These are phyloP conservation scores for Ziziphus jujuba DNA, from an alignment of 306 rosid species.

Conservation along the genomic window DNA sequence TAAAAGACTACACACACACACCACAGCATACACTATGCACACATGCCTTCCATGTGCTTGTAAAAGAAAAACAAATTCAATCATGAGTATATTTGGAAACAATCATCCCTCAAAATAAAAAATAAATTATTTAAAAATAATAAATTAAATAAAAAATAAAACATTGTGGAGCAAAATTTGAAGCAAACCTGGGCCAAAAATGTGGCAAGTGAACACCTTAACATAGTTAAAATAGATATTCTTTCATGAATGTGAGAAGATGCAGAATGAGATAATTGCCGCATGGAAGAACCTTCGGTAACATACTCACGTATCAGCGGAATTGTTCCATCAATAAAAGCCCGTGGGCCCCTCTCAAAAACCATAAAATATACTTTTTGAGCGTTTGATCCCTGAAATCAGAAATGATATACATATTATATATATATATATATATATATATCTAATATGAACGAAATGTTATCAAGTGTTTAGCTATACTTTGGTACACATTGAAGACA, in stretches of 20 bases:
- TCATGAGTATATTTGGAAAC: no score
- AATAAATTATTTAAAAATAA: not conserved
- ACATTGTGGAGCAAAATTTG: slow-evolving; percentile 8
- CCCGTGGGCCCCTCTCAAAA: slow-evolving; percentile 88
- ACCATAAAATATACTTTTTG: slow-evolving; percentile 76
- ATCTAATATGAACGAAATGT: not conserved
- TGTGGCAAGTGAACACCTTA: slow-evolving; percentile 65
- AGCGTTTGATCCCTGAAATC: slow-evolving; percentile 69
- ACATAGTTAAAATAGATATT: slow-evolving; percentile 52
- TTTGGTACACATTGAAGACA: not conserved
- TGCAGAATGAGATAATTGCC: slow-evolving; percentile 53
- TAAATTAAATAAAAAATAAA: no score
- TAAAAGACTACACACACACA: no score
- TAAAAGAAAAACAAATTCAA: no score
- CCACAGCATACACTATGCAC: no score
- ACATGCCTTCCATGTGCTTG: no score
- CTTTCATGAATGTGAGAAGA: slow-evolving; percentile 66
- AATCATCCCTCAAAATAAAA: no score
- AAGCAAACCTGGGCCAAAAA: slow-evolving; percentile 87
- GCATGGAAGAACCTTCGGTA: slow-evolving; percentile 49
- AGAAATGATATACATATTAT: slow-evolving; percentile 12
- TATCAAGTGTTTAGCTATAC: not conserved
- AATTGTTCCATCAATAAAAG: slow-evolving; percentile 59
- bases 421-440: no score
- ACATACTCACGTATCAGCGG: slow-evolving; percentile 47